These are phyloP conservation scores for Cutaneotrichosporon curvatum DNA, from an alignment of 1,284 basidiomycete species.

Conservation along the genomic window DNA sequence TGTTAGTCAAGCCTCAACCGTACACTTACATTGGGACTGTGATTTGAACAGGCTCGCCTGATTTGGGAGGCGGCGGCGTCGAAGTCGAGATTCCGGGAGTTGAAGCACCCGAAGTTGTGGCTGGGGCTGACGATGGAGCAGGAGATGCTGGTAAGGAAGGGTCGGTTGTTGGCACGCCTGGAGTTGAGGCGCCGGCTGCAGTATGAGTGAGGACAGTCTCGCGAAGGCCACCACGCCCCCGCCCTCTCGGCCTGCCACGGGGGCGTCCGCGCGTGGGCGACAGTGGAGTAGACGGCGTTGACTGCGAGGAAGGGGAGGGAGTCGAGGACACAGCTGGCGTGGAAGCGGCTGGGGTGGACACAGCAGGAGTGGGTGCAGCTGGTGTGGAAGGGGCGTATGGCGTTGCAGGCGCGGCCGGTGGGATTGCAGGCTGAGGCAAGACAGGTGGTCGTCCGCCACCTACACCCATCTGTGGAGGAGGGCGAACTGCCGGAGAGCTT, in stretches of 20 bases:
- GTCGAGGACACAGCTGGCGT: no score
- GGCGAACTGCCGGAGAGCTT: no score
- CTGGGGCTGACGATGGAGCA: background rate
- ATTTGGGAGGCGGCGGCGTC: background rate
- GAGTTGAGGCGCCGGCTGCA: background rate
- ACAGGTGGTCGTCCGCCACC: no score
- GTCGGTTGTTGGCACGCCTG: no score
- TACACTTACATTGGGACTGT: slow-evolving; percentile 11
- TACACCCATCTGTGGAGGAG: no score
- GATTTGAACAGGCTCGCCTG: slow-evolving; percentile 12
- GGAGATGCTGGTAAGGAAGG: background rate
- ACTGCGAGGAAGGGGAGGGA: no score
- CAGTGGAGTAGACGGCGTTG: background rate
- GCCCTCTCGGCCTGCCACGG: slow-evolving; percentile 13
- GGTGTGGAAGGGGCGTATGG: background rate
- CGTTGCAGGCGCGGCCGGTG: background rate
- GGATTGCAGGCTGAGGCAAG: background rate
- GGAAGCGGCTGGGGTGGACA: background rate
- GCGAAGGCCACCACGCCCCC: slow-evolving; percentile 12
- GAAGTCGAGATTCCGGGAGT: no score
- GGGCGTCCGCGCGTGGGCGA: slow-evolving; percentile 12
- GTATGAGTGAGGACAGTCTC: slow-evolving; percentile 3
- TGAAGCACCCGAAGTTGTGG: background rate
- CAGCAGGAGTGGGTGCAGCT: no score
- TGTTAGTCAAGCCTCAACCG: background rate